Conservation (phyloP, 495 filamentous ascomycete species). For the Parathielavia appendiculata region DNA sequence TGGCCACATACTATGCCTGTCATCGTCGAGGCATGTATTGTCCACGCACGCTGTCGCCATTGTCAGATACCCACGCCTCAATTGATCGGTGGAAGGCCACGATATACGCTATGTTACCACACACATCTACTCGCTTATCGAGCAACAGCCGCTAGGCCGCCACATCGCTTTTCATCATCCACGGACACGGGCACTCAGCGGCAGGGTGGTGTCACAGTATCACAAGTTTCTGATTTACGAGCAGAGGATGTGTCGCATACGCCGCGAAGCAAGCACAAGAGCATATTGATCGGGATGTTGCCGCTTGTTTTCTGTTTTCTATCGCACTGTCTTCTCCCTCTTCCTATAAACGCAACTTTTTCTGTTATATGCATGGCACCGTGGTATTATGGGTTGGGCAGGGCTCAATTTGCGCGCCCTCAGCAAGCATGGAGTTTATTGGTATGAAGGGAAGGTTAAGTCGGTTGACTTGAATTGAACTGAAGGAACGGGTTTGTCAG, state of each 20-base stretch:
- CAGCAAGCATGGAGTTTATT: slow-evolving; percentile 17
- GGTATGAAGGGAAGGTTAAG: not conserved
- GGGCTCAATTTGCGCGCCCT: not conserved
- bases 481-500: not conserved
- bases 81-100: too few species aligned
- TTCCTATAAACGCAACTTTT: not conserved
- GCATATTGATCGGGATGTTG: not conserved
- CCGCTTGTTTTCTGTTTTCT: slow-evolving; percentile 13
- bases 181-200: too few species aligned
- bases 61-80: too few species aligned
- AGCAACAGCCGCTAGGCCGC: not conserved
- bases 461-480: not conserved
- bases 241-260: not conserved
- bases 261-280: not conserved
- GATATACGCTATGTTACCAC: not conserved
- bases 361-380: slow-evolving; percentile 23
- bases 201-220: not conserved
- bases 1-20: not conserved
- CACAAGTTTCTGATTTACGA: not conserved
- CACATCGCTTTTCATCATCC: too few species aligned
- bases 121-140: not conserved
- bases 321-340: slow-evolving; percentile 3
- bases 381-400: slow-evolving; percentile 13
- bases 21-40: not conserved
- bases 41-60: not conserved